Evolutionary conservation across 371 early-diverging fungal genomes (phyloP), one percentile per base, ranked within the genome.

Genomic region (Batkoa obscura): DNA sequence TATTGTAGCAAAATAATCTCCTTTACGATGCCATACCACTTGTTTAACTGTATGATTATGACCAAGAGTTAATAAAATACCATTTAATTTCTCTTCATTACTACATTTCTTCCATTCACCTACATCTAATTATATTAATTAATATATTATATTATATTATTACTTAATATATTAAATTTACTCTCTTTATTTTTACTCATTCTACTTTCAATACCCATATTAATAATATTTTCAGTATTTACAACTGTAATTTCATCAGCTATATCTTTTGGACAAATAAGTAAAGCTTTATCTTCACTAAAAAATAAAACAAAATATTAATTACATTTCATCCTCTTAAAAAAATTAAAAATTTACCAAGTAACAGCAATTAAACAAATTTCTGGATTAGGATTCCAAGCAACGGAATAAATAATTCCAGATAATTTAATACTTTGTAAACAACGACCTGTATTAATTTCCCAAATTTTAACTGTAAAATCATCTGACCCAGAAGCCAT

Each of bases 21-120:
- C 98, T 67, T 86, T 88, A 55, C 87, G 76, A 68, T 97, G 98
- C 98, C 98, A 97, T 34, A 78, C 74, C 33, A 95, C 68, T 51
- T 81, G 73, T 57, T 82, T 84, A 33, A 91, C 80, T n/a, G 66
- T 64, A 65, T 83, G 69, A 52, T 17, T 9, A 56, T 59, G 59
- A 6, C 31, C 31, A 12, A 62, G n/a, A 37, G 57, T 38, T 0
- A 53, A 35, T 13, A 62, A 30, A 45, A 56, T 52, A 35, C 69
- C 45, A 68, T 71, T 36, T 60, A 62, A 47, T 74, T 67, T 53
- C 42, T 77, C 74, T 5, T 63, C 60, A 23, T 70, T 72, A 23
- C 73, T 70, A 2, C 81, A 75, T 59, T 76, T 79, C 23, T 57
- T 61, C 86, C 86, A 88, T 13, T 71, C 59, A 13, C 56, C 59